These are phyloP conservation scores for Heritiera littoralis DNA, from an alignment of 345 rosid genomes.

Conservation along the genomic window DNA sequence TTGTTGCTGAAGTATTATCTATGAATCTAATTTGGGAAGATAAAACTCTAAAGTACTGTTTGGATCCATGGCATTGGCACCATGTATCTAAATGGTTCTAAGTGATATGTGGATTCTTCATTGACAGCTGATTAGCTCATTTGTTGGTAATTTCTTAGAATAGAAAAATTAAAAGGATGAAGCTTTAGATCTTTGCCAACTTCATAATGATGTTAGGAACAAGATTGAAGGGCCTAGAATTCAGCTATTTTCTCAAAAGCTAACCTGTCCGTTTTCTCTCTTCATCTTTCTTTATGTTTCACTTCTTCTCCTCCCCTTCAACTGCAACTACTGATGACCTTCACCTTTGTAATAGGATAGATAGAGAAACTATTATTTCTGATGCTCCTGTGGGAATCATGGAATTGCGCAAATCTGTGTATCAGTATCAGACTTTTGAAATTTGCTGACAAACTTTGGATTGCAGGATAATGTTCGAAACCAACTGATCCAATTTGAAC, in stretches of 20 bases:
- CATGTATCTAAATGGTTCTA: background rate
- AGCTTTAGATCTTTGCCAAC: background rate
- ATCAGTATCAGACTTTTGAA: background rate
- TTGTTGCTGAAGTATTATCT: background rate
- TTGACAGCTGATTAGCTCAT: background rate
- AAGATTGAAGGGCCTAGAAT: background rate
- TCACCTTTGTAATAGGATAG: background rate
- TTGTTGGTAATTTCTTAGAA: background rate
- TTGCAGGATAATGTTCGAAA: constrained; percentile 93
- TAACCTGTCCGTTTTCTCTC: background rate
- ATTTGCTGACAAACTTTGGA: background rate
- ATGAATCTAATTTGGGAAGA: background rate
- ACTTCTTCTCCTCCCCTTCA: too few relatives aligned
- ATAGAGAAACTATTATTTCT: background rate
- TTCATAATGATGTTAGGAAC: background rate
- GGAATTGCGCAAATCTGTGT: background rate
- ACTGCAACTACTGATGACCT: background rate
- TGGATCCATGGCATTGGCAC: background rate
- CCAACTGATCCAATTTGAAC: constrained; percentile 95
- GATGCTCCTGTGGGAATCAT: background rate
- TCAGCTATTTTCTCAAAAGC: background rate
- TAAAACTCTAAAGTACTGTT: background rate
- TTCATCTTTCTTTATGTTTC: background rate
- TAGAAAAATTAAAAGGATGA: background rate
- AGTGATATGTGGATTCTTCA: background rate